These are phyloP conservation scores for Aegilops bicornis DNA, from an alignment of 176 grass and related monocot species.

Conservation along the genomic window DNA sequence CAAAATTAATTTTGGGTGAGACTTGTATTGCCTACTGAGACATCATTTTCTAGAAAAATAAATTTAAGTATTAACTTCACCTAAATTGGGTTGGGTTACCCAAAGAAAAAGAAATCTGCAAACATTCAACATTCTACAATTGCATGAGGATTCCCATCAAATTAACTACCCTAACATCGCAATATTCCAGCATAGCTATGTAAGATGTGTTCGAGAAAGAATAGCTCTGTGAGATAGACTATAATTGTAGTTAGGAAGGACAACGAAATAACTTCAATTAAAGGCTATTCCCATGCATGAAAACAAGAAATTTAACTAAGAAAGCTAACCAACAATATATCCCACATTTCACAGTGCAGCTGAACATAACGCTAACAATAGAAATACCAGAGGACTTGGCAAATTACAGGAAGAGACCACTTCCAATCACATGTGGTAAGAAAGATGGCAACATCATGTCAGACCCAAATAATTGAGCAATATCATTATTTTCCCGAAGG, in stretches of 20 bases:
- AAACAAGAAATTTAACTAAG: background rate
- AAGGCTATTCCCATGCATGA: background rate
- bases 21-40: background rate
- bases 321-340: background rate
- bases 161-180: background rate
- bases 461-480: background rate
- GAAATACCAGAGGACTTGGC: background rate
- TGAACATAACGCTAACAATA: background rate
- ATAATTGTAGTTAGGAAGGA: background rate
- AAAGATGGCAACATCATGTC: slow-evolving; percentile 10
- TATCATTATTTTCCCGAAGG: background rate
- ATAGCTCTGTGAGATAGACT: background rate
- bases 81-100: background rate
- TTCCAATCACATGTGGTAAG: background rate
- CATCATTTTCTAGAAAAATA: background rate
- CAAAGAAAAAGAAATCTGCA: background rate
- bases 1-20: background rate
- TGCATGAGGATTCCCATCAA: background rate
- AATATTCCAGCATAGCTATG: background rate
- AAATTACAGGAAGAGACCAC: background rate
- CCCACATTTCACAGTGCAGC: background rate
- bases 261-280: background rate
- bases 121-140: background rate
- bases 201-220: background rate
- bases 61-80: background rate